Evolutionary conservation across 352 stramenopile species (phyloP).

Genomic region (Phytophthora pini): DNA sequence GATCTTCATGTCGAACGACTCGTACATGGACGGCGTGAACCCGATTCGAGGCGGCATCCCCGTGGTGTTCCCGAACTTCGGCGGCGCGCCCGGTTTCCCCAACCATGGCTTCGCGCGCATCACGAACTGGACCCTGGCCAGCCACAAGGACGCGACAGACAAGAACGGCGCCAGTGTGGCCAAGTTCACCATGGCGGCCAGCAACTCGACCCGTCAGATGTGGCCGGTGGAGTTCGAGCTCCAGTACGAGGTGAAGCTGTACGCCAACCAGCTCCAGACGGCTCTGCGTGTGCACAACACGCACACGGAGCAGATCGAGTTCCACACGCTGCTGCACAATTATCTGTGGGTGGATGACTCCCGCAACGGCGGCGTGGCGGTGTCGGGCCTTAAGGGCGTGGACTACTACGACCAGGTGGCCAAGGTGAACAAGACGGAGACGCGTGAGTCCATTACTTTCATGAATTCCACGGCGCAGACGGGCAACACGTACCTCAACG

Average conservation of each 20-base stretch:
- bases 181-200: conserved; percentile 46
- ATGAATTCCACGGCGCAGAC: conserved; percentile 55
- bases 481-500: conserved; percentile 87
- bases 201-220: conserved; percentile 35
- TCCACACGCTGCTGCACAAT: conserved; percentile 95
- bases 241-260: conserved; percentile 76
- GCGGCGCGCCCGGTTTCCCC: conserved; percentile 49
- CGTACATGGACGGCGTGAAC: conserved; percentile 80
- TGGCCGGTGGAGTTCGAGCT: conserved; percentile 70
- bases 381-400: conserved; percentile 89
- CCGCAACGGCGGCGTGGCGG: conserved; percentile 48
- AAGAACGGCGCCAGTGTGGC: conserved; percentile 33
- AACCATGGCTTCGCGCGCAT: conserved; percentile 90
- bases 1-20: conserved; percentile 88
- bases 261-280: conserved; percentile 66
- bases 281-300: conserved; percentile 90
- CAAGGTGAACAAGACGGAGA: conserved; percentile 64
- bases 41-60: conserved; percentile 91
- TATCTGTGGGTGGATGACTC: conserved; percentile 92
- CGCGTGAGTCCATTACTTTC: conserved; percentile 55
- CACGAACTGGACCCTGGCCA: conserved; percentile 41
- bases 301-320: conserved; percentile 78
- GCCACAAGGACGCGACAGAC: conserved; percentile 14
- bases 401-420: conserved; percentile 90
- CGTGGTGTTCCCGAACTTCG: conserved; percentile 93